Conservation (phyloP, 2,329 filamentous ascomycete genomes). For the Neonectria coccinea region DNA sequence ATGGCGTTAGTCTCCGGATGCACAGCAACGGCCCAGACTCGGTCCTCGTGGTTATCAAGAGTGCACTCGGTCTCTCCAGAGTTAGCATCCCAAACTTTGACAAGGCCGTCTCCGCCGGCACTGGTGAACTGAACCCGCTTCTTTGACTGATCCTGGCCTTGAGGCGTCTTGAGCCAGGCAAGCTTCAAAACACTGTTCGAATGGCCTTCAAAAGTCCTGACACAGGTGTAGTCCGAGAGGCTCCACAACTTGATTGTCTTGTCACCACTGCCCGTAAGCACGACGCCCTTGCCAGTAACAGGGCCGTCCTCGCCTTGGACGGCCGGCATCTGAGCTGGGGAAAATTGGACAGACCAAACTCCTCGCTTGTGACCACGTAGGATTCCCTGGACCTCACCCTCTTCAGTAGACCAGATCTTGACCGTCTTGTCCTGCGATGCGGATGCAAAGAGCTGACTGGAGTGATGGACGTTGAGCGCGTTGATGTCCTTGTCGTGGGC, state of each 20-base stretch:
- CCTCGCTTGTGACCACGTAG: constrained; percentile 92
- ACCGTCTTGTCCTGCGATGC: constrained; percentile 97
- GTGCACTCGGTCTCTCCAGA: constrained; percentile 88
- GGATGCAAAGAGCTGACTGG: constrained; percentile 87
- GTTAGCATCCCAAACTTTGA: constrained; percentile 95
- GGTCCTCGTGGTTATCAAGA: constrained; percentile 95
- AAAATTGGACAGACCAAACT: constrained; percentile 95
- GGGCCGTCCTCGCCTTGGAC: constrained; percentile 78
- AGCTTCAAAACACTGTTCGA: constrained; percentile 96
- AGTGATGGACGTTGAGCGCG: constrained; percentile 83
- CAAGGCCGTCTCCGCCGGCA: constrained; percentile 91
- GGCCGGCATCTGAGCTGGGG: constrained; percentile 79
- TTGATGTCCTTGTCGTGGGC: constrained; percentile 99
- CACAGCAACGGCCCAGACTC: constrained; percentile 89
- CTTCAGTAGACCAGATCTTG: constrained; percentile 93
- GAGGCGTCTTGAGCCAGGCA: constrained; percentile 78
- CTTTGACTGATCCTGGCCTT: constrained; percentile 63
- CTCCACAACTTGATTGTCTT: constrained; percentile 98
- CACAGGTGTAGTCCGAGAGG: constrained; percentile 88
- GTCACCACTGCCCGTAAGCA: constrained; percentile 93
- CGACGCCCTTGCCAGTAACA: constrained; percentile 81
- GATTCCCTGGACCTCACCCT: constrained; percentile 91
- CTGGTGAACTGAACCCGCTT: constrained; percentile 80
- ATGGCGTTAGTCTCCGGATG: constrained; percentile 77
- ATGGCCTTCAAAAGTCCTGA: constrained; percentile 95